Evolutionary conservation across 2,329 filamentous ascomycete species (phyloP).

Genomic region (Pseudovirgaria hyperparasitica): DNA sequence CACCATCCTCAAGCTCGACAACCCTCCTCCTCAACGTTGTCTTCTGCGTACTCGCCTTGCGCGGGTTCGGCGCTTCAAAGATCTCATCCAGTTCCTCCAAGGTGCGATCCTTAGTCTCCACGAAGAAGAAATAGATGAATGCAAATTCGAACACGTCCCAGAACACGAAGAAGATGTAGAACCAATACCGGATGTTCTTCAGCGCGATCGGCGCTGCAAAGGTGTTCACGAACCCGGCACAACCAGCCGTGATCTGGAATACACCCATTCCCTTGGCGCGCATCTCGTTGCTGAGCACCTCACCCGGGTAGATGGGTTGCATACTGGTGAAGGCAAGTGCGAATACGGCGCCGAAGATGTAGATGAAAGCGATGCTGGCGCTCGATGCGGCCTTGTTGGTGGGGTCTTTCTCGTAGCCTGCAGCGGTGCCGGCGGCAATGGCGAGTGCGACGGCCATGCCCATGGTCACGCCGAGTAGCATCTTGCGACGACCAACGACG

Average conservation of each 20-base stretch:
- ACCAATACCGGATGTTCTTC: conserved; percentile 1
- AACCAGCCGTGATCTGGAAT: too few species aligned
- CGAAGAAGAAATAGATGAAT: too few species aligned
- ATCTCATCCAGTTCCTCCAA: too few species aligned
- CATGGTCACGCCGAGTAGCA: conserved; percentile 1
- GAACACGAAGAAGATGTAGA: conserved; percentile 2
- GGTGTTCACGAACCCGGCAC: too few species aligned
- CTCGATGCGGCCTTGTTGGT: neutral
- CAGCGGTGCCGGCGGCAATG: neutral
- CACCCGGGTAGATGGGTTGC: conserved; percentile 1
- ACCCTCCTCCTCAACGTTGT: too few species aligned
- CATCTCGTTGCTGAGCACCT: conserved; percentile 1
- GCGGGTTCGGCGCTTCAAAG: too few species aligned
- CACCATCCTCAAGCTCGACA: too few species aligned
- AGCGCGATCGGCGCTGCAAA: too few species aligned
- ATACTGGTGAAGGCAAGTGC: neutral
- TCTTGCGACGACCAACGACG: conserved; percentile 1
- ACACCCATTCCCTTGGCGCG: conserved; percentile 2
- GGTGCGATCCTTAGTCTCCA: too few species aligned
- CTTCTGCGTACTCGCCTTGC: too few species aligned
- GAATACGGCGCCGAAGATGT: conserved; percentile 2
- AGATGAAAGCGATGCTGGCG: conserved; percentile 2
- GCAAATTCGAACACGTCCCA: conserved; percentile 1
- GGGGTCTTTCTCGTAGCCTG: too few species aligned
- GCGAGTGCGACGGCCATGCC: neutral